Conservation (phyloP, 2,329 filamentous ascomycete genomes). For the Cytospora paraplurivora region DNA sequence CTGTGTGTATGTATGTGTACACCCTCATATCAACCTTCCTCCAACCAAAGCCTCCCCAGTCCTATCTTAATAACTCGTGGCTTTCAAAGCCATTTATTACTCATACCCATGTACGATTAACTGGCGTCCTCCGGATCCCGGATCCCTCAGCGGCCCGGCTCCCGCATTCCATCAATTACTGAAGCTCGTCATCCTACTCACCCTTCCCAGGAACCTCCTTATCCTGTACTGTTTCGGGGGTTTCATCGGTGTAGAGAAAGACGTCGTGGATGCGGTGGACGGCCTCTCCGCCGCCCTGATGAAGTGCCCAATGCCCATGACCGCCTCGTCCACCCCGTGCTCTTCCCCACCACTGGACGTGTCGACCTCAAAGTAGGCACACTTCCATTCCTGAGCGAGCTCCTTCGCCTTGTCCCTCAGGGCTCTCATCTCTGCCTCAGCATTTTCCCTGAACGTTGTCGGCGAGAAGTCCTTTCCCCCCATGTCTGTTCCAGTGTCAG, state of each 20-base stretch:
- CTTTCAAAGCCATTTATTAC: constrained; percentile 10
- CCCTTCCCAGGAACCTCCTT: constrained; percentile 25
- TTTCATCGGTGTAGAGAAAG: constrained; percentile 27
- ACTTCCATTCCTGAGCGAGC: constrained; percentile 27
- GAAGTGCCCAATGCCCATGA: constrained; percentile 26
- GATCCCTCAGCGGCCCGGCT: constrained; percentile 1
- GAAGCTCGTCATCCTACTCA: constrained; percentile 28
- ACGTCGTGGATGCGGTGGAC: constrained; percentile 27
- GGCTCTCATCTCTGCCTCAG: constrained; percentile 28
- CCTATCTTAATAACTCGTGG: neutral
- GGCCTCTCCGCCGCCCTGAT: constrained; percentile 27
- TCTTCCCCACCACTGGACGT: constrained; percentile 23
- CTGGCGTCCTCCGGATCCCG: neutral
- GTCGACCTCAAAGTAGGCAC: constrained; percentile 29
- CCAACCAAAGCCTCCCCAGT: neutral
- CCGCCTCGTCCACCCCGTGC: constrained; percentile 27
- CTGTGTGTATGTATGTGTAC: neutral
- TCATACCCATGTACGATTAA: constrained; percentile 8
- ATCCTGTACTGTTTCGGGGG: constrained; percentile 29
- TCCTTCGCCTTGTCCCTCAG: constrained; percentile 26
- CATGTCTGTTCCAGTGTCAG: constrained; percentile 23
- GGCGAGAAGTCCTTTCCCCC: constrained; percentile 26
- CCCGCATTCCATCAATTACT: constrained; percentile 6
- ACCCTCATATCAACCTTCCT: neutral
- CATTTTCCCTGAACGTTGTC: constrained; percentile 21